Percentiles rank a stretch among this genome's conserved stretches.
These are phyloP conservation scores for Apophysomyces ossiformis DNA, from an alignment of 371 early-diverging fungal species.

Conservation along the genomic window DNA sequence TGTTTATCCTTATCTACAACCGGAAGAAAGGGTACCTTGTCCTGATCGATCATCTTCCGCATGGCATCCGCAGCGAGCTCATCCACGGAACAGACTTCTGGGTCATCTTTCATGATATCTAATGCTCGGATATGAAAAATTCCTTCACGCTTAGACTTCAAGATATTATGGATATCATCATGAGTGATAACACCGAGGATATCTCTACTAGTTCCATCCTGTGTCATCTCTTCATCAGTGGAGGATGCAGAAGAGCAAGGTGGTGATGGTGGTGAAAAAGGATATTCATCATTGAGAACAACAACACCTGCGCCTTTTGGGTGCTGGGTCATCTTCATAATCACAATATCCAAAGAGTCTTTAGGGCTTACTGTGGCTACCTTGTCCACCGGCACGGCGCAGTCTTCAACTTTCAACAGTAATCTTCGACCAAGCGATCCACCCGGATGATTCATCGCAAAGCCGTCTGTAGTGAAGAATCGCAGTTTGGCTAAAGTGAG, in stretches of 20 bases:
- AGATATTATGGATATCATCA: constrained; percentile 40
- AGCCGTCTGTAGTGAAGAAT: constrained; percentile 53
- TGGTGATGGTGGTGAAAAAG: constrained; percentile 26
- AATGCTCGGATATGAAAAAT: constrained; percentile 45
- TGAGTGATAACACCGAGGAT: constrained; percentile 52
- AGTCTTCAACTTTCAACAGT: constrained; percentile 45
- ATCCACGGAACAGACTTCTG: constrained; percentile 31
- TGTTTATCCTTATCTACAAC: constrained; percentile 33
- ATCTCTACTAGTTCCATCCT: not conserved
- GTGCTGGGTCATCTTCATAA: constrained; percentile 50
- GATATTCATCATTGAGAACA: constrained; percentile 25
- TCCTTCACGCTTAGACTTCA: constrained; percentile 36
- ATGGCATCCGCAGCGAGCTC: constrained; percentile 47
- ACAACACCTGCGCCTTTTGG: constrained; percentile 49
- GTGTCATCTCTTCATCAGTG: constrained; percentile 16
- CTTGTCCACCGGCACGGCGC: constrained; percentile 26
- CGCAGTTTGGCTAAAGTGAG: constrained; percentile 56
- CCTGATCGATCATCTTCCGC: constrained; percentile 28
- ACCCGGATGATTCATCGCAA: constrained; percentile 70
- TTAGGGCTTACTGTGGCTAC: constrained; percentile 33
- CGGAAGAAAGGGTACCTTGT: constrained; percentile 42
- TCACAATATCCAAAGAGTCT: constrained; percentile 45
- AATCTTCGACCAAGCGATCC: constrained; percentile 58
- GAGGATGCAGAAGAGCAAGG: constrained; percentile 34
- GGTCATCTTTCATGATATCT: constrained; percentile 45